A percentile compares a stretch with the other conserved stretches of the same genome.
These are phyloP conservation scores for Globisporangium carolinianum DNA, from an alignment of 352 stramenopile species.

Conservation along the genomic window DNA sequence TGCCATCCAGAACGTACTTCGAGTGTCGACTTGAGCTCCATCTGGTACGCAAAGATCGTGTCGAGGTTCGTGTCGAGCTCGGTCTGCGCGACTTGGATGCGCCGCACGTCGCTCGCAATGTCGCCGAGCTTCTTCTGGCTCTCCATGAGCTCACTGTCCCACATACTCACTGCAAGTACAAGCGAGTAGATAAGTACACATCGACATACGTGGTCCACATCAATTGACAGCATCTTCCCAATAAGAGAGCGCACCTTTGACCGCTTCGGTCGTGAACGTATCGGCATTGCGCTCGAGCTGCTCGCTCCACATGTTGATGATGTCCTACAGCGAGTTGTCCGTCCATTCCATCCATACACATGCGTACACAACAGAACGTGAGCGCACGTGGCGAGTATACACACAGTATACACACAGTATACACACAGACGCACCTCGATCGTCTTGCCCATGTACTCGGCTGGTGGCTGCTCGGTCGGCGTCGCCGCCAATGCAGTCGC, in stretches of 20 bases:
- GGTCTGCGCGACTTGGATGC: slow-evolving; percentile 82
- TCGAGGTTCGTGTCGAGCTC: slow-evolving; percentile 83
- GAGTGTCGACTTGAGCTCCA: slow-evolving; percentile 84
- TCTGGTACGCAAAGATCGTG: slow-evolving; percentile 86
- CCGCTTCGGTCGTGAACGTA: slow-evolving; percentile 83
- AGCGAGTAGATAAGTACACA: neutral
- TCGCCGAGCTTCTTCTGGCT: slow-evolving; percentile 82
- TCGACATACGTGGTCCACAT: neutral
- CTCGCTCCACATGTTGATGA: slow-evolving; percentile 88
- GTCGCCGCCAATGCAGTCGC: slow-evolving; percentile 7
- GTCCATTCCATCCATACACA: neutral
- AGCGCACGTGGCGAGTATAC: too few relatives aligned
- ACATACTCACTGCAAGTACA: slow-evolving; percentile 58
- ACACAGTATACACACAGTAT: neutral
- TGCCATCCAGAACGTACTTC: slow-evolving; percentile 31
- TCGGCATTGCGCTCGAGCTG: slow-evolving; percentile 79
- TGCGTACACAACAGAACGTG: neutral
- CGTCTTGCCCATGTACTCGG: slow-evolving; percentile 80
- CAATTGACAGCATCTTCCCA: too few relatives aligned
- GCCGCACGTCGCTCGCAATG: slow-evolving; percentile 72
- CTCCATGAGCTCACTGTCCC: slow-evolving; percentile 81
- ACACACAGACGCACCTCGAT: slow-evolving; percentile 43
- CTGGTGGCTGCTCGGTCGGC: slow-evolving; percentile 55
- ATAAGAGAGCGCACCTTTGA: slow-evolving; percentile 47
- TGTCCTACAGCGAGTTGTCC: slow-evolving; percentile 37